Percentiles rank a stretch among this genome's conserved stretches.
These are phyloP conservation scores for Lophium mytilinum DNA, from an alignment of 495 filamentous ascomycete genomes.

Conservation along the genomic window DNA sequence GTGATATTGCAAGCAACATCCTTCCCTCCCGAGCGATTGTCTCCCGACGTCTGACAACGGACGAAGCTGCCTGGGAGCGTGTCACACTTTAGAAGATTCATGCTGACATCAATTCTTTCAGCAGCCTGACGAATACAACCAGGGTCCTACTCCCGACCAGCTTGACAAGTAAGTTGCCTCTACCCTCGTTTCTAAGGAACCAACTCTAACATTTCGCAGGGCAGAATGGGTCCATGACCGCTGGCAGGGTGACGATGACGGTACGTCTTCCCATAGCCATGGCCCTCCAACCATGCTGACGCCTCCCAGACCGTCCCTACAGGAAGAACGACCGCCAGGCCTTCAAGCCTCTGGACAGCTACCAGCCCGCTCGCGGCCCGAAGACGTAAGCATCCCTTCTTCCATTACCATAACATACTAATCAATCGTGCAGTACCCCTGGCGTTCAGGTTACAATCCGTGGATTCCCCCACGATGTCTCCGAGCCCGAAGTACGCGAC, in stretches of 20 bases:
- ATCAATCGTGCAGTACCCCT: not conserved
- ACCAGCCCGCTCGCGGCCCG: not conserved
- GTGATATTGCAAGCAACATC: not conserved
- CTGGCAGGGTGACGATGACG: slow-evolving; percentile 54
- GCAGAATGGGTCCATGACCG: slow-evolving; percentile 84
- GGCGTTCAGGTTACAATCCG: not conserved
- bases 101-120: slow-evolving; percentile 21
- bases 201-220: slow-evolving; percentile 35
- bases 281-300: not conserved
- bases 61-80: not conserved
- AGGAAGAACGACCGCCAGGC: not conserved
- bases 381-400: not conserved
- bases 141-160: slow-evolving; percentile 42
- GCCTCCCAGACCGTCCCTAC: not conserved
- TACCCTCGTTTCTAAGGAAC: slow-evolving; percentile 34
- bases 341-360: not conserved
- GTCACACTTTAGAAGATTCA: not conserved
- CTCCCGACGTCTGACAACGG: not conserved
- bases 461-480: not conserved
- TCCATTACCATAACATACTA: not conserved
- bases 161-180: slow-evolving; percentile 47
- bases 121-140: slow-evolving; percentile 5
- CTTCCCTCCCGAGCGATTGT: not conserved
- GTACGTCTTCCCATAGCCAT: not conserved
- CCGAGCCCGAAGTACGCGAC: slow-evolving; percentile 43